Conservation (phyloP, 345 rosid species). For the Excoecaria cochinchinensis region DNA sequence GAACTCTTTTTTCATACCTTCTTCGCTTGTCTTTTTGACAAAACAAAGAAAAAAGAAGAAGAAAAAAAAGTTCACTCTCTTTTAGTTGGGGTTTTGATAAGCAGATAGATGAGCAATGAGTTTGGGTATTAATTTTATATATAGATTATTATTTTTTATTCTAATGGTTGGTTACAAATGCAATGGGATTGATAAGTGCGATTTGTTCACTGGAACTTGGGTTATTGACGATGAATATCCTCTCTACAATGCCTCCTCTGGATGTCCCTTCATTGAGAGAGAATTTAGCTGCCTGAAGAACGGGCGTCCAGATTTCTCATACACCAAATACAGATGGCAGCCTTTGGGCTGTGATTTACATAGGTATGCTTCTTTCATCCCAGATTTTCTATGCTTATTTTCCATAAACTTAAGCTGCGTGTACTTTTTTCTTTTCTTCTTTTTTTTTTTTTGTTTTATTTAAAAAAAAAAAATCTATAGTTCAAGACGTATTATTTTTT, state of each 20-base stretch:
- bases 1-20: too few relatives aligned
- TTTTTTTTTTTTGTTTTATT: too few relatives aligned
- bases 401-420: too few relatives aligned
- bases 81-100: too few relatives aligned
- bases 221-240: constrained; percentile 17
- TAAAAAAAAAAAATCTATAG: too few relatives aligned
- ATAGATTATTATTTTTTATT: neutral
- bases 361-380: constrained; percentile 30
- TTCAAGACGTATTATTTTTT: too few relatives aligned
- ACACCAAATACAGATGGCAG: constrained; percentile 53
- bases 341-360: constrained; percentile 45
- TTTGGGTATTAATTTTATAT: neutral
- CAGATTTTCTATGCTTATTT: too few relatives aligned
- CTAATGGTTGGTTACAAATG: neutral
- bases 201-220: constrained; percentile 24
- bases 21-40: too few relatives aligned
- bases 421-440: neutral
- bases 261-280: constrained; percentile 47
- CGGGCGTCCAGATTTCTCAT: constrained; percentile 49
- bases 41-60: too few relatives aligned
- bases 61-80: too few relatives aligned
- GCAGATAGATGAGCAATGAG: neutral
- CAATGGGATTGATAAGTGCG: neutral
- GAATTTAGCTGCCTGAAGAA: constrained; percentile 56
- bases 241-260: constrained; percentile 19